phyloP scores from a whole-genome alignment of 2,329 filamentous ascomycete species.

The Xylariaceae sp. region DNA sequence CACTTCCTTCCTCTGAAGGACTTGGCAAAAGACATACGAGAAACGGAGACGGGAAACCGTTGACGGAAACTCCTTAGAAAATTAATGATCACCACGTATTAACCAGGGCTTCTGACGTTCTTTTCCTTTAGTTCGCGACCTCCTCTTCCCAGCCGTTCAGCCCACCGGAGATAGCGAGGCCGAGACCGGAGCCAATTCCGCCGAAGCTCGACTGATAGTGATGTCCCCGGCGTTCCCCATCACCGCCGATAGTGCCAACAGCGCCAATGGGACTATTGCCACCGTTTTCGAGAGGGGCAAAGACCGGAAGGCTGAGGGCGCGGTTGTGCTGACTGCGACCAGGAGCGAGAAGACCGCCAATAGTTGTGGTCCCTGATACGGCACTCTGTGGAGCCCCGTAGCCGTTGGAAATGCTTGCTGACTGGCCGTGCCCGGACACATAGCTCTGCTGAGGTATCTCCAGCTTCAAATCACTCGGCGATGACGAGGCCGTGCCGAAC shows the following conservation, averaged over 20 bases:
- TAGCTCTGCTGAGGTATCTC: conserved; percentile 59
- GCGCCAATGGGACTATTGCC: conserved; percentile 48
- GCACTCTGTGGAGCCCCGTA: conserved; percentile 48
- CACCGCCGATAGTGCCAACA: conserved; percentile 43
- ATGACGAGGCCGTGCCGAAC: conserved; percentile 68
- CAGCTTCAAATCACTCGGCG: conserved; percentile 52
- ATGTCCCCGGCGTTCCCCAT: conserved; percentile 58
- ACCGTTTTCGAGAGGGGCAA: conserved; percentile 61
- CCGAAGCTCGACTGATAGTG: conserved; percentile 63
- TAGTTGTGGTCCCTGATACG: conserved; percentile 60
- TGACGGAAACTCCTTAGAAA: conserved; percentile 27
- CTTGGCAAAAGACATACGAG: conserved; percentile 31
- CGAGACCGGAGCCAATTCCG: conserved; percentile 56
- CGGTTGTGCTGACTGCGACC: conserved; percentile 66
- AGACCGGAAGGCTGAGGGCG: conserved; percentile 80
- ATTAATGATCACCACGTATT: conserved; percentile 42
- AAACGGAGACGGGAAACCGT: conserved; percentile 24
- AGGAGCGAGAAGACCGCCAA: conserved; percentile 73
- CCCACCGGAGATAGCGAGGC: conserved; percentile 59
- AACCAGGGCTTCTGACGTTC: conserved; percentile 12
- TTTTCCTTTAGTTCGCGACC: conserved; percentile 49
- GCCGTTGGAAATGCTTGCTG: conserved; percentile 62
- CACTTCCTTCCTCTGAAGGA: conserved; percentile 9
- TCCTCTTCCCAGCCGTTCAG: conserved; percentile 68
- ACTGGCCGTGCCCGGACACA: conserved; percentile 60